These are phyloP conservation scores for Rhizodiscina lignyota DNA, from an alignment of 495 filamentous ascomycete species.

Conservation along the genomic window DNA sequence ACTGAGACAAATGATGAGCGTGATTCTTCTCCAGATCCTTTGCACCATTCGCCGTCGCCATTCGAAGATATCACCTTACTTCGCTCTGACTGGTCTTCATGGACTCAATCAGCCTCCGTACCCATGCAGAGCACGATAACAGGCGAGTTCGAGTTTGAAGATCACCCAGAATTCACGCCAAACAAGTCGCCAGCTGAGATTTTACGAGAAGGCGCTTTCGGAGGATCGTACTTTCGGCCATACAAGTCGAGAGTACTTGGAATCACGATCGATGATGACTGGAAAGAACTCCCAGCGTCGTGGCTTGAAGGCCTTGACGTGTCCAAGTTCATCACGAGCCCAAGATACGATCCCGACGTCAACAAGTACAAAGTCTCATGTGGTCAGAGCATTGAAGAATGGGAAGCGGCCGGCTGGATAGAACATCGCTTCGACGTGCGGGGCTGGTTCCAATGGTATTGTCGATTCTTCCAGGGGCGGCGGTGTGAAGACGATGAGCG, in stretches of 20 bases:
- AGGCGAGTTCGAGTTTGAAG: constrained; percentile 24
- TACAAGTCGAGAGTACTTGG: constrained; percentile 22
- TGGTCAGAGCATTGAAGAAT: constrained; percentile 32
- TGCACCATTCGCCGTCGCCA: constrained; percentile 1
- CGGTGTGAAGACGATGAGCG: constrained; percentile 32
- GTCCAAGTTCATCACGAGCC: constrained; percentile 16
- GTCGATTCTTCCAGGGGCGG: constrained; percentile 28
- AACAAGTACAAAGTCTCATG: constrained; percentile 31
- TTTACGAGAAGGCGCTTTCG: constrained; percentile 29
- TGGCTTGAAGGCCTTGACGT: constrained; percentile 25
- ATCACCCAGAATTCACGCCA: constrained; percentile 25
- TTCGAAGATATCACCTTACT: constrained; percentile 20
- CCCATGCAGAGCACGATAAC: constrained; percentile 24
- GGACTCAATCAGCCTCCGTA: constrained; percentile 17
- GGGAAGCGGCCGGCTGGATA: constrained; percentile 34
- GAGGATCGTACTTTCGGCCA: constrained; percentile 30
- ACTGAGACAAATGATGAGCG: too few species aligned
- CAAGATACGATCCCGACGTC: constrained; percentile 23
- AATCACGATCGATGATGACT: constrained; percentile 24
- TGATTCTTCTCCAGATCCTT: not conserved
- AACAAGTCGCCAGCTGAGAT: constrained; percentile 33
- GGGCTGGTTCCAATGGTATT: constrained; percentile 37
- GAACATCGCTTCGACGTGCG: constrained; percentile 27
- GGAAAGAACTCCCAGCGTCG: constrained; percentile 22
- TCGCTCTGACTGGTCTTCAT: constrained; percentile 23